Base-by-base conservation (phyloP, 345 rosid genomes). In the Linum trigynum region DNA sequence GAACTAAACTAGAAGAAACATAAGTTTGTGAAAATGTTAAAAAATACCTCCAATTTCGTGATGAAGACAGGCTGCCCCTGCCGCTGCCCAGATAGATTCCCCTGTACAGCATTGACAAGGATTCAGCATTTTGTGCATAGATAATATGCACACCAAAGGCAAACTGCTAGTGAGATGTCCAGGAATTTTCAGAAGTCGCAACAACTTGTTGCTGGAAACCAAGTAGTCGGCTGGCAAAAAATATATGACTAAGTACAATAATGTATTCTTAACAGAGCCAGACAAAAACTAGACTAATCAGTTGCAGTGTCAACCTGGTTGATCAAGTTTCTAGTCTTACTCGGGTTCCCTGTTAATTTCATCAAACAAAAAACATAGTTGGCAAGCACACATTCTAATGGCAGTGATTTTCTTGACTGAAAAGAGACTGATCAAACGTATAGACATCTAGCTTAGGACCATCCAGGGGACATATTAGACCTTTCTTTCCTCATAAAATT, bases 1-100 rank as follows among this genome's bases (percentile, higher is more conserved):
- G n/a, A 48, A 17, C 50, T 16, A 50, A 5, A 7, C 42, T 8
- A n/a, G 40, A 41, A 55, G 40, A 14, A 51, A 38, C 9, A 11
- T 38, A 57, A 59, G 66, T 60, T 64, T 37, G 56, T 10, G 45
- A 42, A 48, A 59, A 59, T 50, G 38, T 38, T 59, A 39, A 63
- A 37, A 67, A 86, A 77, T 78, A 94, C 99, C 82, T 94, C 99
- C 73, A 94, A 77, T 78, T 80, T 83, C 79, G 99, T 94, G 76
- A 94, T 90, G 67, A 90, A 90, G 69, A 94, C 95, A 55, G 96
- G 99, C 74, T 94, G 99, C 66, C 97, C 91, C 78, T 94, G 97
- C 69, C 96, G 84, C 77, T 88, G 95, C 60, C 96, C 96, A 61
- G 90, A 90, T 78, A 94, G 80, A 80, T 78, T 87, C 72, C 97